Base-by-base conservation (phyloP, 768 basidiomycete species). In the Brasilioporus rufonigricans region DNA sequence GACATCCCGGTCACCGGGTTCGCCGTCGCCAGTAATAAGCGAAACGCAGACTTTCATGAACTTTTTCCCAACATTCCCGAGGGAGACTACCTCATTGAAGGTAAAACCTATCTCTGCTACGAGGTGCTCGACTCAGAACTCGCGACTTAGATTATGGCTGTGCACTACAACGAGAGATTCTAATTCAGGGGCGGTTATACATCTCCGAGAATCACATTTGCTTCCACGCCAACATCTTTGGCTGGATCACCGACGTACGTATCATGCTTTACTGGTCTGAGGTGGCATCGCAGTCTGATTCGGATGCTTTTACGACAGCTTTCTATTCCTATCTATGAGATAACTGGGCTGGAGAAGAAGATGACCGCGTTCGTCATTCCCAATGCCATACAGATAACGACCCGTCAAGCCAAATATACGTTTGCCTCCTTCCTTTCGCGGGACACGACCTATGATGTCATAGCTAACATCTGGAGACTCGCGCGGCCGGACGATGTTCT, bases 121-220 rank as follows among this genome's bases (percentile, higher is more conserved):
- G 47, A 50, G n/a, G 12, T 5, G 32, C 27, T 47, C 35, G 27
- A 53, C 48, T 51, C 32, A 53, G 53, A 49, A 21, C 41, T 18
- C 16, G 2, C 44, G 53, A 29, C 38, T 10, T 57, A 98, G 97
- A 99, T 72, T 99, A 98, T 62, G 97, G 97, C 7, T 99, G 97
- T 66, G 97, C 97, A 0, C 73, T 98, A 13, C 94, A 98, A 72
- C 84, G 94, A 39, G 97, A 98, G 70, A 98, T 98, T 61, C 78
- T 98, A 29, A 89, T 98, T 40, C 97, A 98, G 78, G 97, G 97
- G 5, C 80, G 97, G 12, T 69, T 99, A 53, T 98, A 98, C 72
- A 91, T 98, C 23, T 98, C 97, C 8, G 96, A 99, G 73, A 98
- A 98, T 73, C 95, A 98, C 67, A 82, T 98, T n/a, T 98, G 93